Base-by-base conservation (phyloP, 768 basidiomycete genomes). In the Mycena belliarum region DNA sequence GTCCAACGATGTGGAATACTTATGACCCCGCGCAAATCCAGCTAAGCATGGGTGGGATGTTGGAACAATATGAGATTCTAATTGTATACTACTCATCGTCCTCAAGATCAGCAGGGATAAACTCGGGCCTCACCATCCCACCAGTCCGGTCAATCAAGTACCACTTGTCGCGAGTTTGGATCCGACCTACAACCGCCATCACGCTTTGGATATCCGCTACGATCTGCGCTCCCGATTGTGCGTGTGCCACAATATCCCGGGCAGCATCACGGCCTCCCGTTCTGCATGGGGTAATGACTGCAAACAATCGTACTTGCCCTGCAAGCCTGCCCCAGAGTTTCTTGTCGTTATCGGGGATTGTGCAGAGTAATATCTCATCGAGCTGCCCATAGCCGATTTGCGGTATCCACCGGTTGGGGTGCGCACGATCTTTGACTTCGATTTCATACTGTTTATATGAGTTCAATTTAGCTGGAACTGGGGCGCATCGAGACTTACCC, bases 161-260 rank as follows among this genome's bases (percentile, higher is more conserved):
- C 66, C 64, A 65, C 18, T 42, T 53, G 3, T 55, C 63, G 5
- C 51, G 7, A 5, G 54, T 54, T 21, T 54, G 7, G 10, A 60
- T 18, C 2, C 53, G 54, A 10, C 66, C 64, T 9, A 65, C 38
- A 7, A 62, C 59, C 8, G 54, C 55, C 18, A 43, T 59, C 24
- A 67, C 37, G 11, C 42, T 38, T 12, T 45, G 37, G 16, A 65
- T 32, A 28, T 67, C 66, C 0, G 55, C 51, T 1, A 64, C 62
- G 21, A 67, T 35, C 20, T 16, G 44, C 16, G 20, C 5, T 0
- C n/a, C n/a, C n/a, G n/a, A n/a, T n/a, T n/a, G n/a, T n/a, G n/a
- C n/a, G n/a, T n/a, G n/a, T n/a, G n/a, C n/a, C n/a, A n/a, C n/a
- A n/a, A n/a, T n/a, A n/a, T n/a, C n/a, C n/a, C n/a, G n/a, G n/a